Base-by-base conservation (phyloP, 345 rosid genomes). In the Zanthoxylum bungeanum region DNA sequence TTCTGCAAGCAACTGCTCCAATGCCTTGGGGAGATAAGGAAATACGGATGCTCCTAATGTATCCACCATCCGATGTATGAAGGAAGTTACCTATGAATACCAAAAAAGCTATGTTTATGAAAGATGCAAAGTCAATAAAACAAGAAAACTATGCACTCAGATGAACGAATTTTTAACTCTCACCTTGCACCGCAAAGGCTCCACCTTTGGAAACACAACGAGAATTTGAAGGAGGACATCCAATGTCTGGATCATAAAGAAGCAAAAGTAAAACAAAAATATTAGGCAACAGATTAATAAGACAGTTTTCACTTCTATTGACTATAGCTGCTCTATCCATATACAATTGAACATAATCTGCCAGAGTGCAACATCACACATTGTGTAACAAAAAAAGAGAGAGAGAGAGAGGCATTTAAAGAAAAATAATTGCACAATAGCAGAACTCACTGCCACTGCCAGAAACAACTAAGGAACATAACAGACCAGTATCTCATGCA, bases 1-100 rank as follows among this genome's bases (percentile, higher is more conserved):
- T 76, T 92, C 97, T 22, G 89, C 88, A 80, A 90, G 97, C 79
- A 95, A 84, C 65, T 92, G 97, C 76, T 79, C 93, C 79, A 95
- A 66, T 76, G 97, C 97, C 85, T 84, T 92, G 24, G 99, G 99
- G 16, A 92, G 99, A 81, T 75, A 92, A 42, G 99, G 99, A 74
- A 95, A 92, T 51, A 95, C 98, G 4, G 91, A 87, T 68, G 90
- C 77, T 64, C 99, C 99, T 39, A 95, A 83, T 14, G 97, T 91
- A 66, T 95, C 98, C 76, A 92, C 97, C 98, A 95, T 95, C 66
- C 99, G 91, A 84, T 95, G 98, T 47, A 95, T 88, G 83, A 95
- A 91, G 57, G 99, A 95, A 46, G 86, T 84, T 63, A 95, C 95
- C 99, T 95, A 30, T 28, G 68, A 63, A 76, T 42, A 73, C 73